Conservation (phyloP, 441 rosid genomes). For the Arabidopsis lyrata region DNA sequence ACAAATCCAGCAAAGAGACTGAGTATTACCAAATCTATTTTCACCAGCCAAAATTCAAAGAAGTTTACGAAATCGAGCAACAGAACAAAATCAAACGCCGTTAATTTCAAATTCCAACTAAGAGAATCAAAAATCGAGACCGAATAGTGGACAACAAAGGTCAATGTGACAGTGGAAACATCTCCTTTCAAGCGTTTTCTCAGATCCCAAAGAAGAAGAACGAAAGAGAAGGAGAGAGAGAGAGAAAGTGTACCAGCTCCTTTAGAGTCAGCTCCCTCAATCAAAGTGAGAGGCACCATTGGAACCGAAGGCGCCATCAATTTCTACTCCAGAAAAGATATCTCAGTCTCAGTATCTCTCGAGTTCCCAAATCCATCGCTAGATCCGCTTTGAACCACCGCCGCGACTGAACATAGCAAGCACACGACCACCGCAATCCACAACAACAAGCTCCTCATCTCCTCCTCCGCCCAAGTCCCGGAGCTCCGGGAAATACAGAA, state of each 20-base stretch:
- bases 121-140: constrained; percentile 15
- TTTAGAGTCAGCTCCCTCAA: constrained; percentile 59
- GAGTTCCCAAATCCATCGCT: constrained; percentile 17
- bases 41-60: no score
- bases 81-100: neutral
- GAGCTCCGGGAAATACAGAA: constrained; percentile 21
- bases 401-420: constrained; percentile 24
- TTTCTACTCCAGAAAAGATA: no score
- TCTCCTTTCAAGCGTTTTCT: constrained; percentile 45
- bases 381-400: constrained; percentile 33
- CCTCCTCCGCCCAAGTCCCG: constrained; percentile 35
- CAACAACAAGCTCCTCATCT: constrained; percentile 14
- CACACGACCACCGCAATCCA: constrained; percentile 4
- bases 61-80: neutral
- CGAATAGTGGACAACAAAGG: neutral
- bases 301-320: constrained; percentile 29
- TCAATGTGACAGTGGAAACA: constrained; percentile 3
- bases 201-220: neutral
- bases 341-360: constrained; percentile 31
- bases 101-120: neutral
- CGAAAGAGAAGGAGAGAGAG: neutral
- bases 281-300: constrained; percentile 58
- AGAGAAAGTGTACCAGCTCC: constrained; percentile 64
- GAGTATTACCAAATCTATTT: no score
- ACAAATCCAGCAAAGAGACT: neutral